Evolutionary conservation across 352 stramenopile genomes (phyloP), one percentile per base, ranked within the genome.

Genomic region (Globisporangium polare): DNA sequence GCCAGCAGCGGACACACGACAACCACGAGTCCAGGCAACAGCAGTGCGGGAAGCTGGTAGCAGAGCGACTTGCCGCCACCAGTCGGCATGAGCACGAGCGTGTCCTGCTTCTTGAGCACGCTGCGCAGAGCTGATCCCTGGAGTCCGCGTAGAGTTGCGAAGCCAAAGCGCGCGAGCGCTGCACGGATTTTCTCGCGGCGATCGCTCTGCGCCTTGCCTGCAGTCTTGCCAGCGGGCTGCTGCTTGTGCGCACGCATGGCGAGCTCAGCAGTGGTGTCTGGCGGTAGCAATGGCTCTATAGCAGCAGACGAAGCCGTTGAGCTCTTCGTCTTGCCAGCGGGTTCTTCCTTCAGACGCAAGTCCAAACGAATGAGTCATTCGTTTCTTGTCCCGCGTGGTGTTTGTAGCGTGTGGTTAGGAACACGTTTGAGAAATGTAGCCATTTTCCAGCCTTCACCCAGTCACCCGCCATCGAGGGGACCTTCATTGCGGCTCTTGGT

Each of bases 31-130:
- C 91, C 90, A 0, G 70, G 71, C 35, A 86, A 63, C 29, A 91
- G 63, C 49, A 86, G 68, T 24, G 80, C 76, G 1, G 77, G 96
- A 3, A 99, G 71, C 50, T 98, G 94, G 69, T 99, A 99, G 69
- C 93, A 99, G 15, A 99, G 78, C 39, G 89, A 98, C 72, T 99
- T 99, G 59, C 97, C 97, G 33, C 94, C 94, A 6, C 97, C 97
- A 13, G 97, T 99, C n/a, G 97, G 93, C 66, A 98, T 90, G 8
- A 99, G 82, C 37, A 98, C 76, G 15, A 99, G 53, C 17, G 78
- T 71, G 68, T 89, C 70, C 42, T 80, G 73, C 27, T 62, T 62
- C 3, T 60, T 67, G 12, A 87, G 50, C 49, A 84, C 77, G 26
- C 69, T 74, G 17, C 75, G 74, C 53, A 87, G 35, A 31, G 73